phyloP scores from a whole-genome alignment of 2,329 filamentous ascomycete genomes.

The Pseudonectria buxi region DNA sequence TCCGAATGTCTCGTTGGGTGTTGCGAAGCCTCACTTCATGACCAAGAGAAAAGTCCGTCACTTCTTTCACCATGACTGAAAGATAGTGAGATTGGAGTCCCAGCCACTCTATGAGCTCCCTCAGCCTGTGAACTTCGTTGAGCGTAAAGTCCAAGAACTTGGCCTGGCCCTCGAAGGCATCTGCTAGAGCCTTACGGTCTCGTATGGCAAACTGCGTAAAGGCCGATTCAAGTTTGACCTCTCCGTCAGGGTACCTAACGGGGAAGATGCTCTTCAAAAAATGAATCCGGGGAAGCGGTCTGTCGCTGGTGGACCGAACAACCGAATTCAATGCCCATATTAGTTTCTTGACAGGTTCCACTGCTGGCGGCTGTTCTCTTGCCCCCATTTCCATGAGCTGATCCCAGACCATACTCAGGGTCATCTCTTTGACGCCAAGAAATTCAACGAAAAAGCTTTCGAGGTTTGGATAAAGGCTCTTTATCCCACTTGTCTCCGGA shows the following conservation, averaged over 20 bases:
- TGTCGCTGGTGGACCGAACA: slow-evolving; percentile 7
- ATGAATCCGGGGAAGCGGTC: slow-evolving; percentile 5
- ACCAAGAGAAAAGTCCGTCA: slow-evolving; percentile 19
- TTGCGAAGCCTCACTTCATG: slow-evolving; percentile 12
- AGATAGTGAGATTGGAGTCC: slow-evolving; percentile 25
- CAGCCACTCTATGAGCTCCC: slow-evolving; percentile 28
- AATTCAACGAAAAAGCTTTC: slow-evolving; percentile 24
- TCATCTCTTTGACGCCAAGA: slow-evolving; percentile 24
- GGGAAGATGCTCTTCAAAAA: slow-evolving; percentile 15
- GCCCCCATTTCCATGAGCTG: slow-evolving; percentile 19
- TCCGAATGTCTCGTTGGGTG: slow-evolving; percentile 20
- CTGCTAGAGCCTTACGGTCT: slow-evolving; percentile 24
- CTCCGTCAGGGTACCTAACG: slow-evolving; percentile 14
- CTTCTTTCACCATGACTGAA: slow-evolving; percentile 27
- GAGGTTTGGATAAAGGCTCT: slow-evolving; percentile 21
- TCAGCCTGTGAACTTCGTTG: slow-evolving; percentile 24
- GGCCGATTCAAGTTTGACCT: slow-evolving; percentile 6
- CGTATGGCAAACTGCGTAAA: slow-evolving; percentile 25
- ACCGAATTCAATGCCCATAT: slow-evolving; percentile 29
- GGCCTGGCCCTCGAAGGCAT: slow-evolving; percentile 21
- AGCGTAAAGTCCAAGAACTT: slow-evolving; percentile 31
- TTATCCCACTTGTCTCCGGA: slow-evolving; percentile 19
- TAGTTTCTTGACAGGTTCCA: slow-evolving; percentile 22
- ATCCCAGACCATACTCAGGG: slow-evolving; percentile 24
- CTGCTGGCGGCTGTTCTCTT: slow-evolving; percentile 1